phyloP scores from a whole-genome alignment of 176 grass and related monocot genomes.

The Oryza rufipogon region DNA sequence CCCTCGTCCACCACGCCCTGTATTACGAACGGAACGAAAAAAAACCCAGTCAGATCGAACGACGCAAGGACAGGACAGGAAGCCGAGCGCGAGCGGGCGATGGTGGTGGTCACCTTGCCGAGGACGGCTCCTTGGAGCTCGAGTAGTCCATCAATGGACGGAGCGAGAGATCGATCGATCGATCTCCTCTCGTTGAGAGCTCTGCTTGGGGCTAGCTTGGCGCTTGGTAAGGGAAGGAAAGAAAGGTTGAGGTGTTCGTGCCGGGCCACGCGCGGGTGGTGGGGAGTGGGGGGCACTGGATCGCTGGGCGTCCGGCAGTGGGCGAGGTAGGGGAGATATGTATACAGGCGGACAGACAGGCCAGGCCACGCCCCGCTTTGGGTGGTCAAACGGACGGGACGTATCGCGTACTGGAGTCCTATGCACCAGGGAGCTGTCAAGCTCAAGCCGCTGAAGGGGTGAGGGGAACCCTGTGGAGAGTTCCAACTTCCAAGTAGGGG shows the following conservation, averaged over 20 bases:
- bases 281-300: background rate
- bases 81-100: background rate
- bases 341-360: background rate
- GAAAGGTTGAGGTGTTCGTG: background rate
- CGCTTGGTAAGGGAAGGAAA: background rate
- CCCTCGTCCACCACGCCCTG: constrained; percentile 74
- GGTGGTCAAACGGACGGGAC: background rate
- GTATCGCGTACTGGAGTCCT: background rate
- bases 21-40: background rate
- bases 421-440: background rate
- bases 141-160: constrained; percentile 30
- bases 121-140: constrained; percentile 41
- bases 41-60: background rate
- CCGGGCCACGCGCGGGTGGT: background rate
- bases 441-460: background rate
- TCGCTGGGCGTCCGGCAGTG: background rate
- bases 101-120: background rate
- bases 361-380: background rate
- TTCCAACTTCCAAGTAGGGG: too few relatives aligned
- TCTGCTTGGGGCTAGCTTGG: background rate
- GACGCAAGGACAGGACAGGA: background rate
- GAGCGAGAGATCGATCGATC: background rate
- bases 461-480: too few relatives aligned
- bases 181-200: background rate
- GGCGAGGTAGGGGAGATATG: background rate